Evolutionary conservation across 768 basidiomycete species (phyloP).

Genomic region (Xerocomus potaroensis): DNA sequence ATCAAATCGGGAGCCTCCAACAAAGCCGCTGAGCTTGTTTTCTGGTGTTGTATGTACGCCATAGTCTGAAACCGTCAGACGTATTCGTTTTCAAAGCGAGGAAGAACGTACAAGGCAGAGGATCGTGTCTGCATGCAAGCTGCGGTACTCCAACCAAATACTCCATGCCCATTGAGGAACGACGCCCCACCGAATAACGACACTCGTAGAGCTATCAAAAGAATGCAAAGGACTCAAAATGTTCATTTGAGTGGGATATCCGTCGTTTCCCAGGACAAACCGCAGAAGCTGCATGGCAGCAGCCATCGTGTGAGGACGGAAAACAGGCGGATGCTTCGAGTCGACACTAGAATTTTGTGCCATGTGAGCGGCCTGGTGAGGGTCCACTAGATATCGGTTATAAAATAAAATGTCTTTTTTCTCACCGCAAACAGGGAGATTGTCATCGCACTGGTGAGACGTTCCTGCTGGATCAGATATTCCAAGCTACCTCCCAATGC

Average conservation of each 20-base stretch:
- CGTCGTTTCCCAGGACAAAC: conserved; percentile 33
- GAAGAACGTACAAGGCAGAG: conserved; percentile 41
- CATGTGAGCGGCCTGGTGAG: conserved; percentile 23
- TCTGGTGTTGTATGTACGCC: conserved; percentile 48
- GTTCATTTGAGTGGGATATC: conserved; percentile 5
- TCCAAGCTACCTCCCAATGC: conserved; percentile 1
- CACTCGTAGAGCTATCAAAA: conserved; percentile 41
- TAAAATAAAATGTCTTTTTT: neutral
- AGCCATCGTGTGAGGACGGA: conserved; percentile 46
- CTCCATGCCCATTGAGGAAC: conserved; percentile 63
- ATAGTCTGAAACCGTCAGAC: conserved; percentile 38
- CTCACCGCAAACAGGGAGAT: conserved; percentile 36
- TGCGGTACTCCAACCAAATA: conserved; percentile 53
- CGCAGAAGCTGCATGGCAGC: conserved; percentile 44
- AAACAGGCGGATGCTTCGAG: conserved; percentile 11
- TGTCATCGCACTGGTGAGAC: conserved; percentile 32
- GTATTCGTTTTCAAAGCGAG: neutral
- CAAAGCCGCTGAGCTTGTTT: neutral
- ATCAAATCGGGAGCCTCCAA: conserved; percentile 3
- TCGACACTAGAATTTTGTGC: neutral
- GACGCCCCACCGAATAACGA: conserved; percentile 58
- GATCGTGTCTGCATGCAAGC: conserved; percentile 46
- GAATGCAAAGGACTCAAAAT: conserved; percentile 12
- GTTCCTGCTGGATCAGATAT: conserved; percentile 24
- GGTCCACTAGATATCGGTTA: neutral